Evolutionary conservation across 2,329 filamentous ascomycete genomes (phyloP).

Genomic region (Sordariomycetes sp.): DNA sequence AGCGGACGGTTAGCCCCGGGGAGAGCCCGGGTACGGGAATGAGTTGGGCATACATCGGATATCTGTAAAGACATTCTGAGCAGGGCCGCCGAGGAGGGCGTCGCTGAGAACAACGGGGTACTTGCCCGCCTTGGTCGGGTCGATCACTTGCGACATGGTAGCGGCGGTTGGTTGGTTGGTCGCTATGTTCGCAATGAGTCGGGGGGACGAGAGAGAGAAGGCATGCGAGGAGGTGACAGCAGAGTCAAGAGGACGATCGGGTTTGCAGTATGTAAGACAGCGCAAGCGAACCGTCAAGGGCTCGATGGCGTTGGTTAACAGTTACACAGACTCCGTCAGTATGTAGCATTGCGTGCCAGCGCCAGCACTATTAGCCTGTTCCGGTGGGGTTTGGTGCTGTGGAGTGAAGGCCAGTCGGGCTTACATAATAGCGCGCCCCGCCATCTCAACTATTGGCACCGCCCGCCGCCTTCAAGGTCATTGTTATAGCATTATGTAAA

Average conservation of each 20-base stretch:
- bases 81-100: slow-evolving; percentile 42
- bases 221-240: not conserved
- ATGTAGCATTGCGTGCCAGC: no score
- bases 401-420: no score
- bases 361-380: no score
- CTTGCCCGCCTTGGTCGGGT: slow-evolving; percentile 49
- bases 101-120: slow-evolving; percentile 57
- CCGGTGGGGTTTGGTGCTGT: no score
- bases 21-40: not conserved
- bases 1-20: slow-evolving; percentile 1
- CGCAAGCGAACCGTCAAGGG: not conserved
- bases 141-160: slow-evolving; percentile 25
- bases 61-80: slow-evolving; percentile 49
- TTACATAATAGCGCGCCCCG: no score
- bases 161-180: not conserved
- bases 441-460: no score
- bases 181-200: not conserved
- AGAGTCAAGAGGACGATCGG: not conserved
- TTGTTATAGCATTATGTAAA: no score
- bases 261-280: not conserved
- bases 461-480: no score
- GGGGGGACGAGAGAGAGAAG: not conserved
- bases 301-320: not conserved
- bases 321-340: not conserved
- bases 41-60: slow-evolving; percentile 37